Base-by-base conservation (phyloP, 2,329 filamentous ascomycete genomes). In the Ophiostoma novo-ulmi region DNA sequence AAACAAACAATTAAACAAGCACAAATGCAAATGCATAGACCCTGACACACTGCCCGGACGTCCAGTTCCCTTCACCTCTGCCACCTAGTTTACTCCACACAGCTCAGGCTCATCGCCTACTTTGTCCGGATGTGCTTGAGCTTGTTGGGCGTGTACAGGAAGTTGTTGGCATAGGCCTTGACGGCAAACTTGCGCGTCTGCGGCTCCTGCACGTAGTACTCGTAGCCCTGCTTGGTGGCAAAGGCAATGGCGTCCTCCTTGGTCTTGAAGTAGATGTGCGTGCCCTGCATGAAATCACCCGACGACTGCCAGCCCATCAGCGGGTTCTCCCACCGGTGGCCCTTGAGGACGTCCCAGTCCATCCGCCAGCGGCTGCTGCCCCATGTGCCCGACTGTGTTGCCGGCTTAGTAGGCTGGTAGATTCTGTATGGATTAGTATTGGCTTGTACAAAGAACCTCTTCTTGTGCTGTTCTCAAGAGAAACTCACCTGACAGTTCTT, bases 221-320 rank as follows among this genome's bases (percentile, higher is more conserved):
- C 94, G 79, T 99, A 99, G 48, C 96, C 95, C 81, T 99, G 95
- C 87, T 98, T 99, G 83, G 98, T 91, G 35, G 96, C 95, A 78
- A 99, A 99, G 72, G 85, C 84, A 77, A 99, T 94, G 74, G 95
- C 95, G 76, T 97, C 94, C 79, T 98, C 93, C 85, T 97, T 98
- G 76, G 85, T 86, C 81, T 91, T 91, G 86, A 99, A 99, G 80
- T 90, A 90, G 77, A 99, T 81, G 79, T 93, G 88, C 67, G 93
- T 97, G 77, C 93, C 94, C 81, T 99, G 94, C 93, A 99, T 95
- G 78, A 88, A 88, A 81, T 99, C 95, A 70, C 87, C 94, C 22
- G 93, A 96, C 35, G 94, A 98, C 80, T 97, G 94, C 96, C 96
- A 99, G 73, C 95, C 95, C 88, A 99, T 99, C 79, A 99, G 82